Evolutionary conservation across 1,284 basidiomycete species (phyloP).

Genomic region (Fomitopsis schrenkii): DNA sequence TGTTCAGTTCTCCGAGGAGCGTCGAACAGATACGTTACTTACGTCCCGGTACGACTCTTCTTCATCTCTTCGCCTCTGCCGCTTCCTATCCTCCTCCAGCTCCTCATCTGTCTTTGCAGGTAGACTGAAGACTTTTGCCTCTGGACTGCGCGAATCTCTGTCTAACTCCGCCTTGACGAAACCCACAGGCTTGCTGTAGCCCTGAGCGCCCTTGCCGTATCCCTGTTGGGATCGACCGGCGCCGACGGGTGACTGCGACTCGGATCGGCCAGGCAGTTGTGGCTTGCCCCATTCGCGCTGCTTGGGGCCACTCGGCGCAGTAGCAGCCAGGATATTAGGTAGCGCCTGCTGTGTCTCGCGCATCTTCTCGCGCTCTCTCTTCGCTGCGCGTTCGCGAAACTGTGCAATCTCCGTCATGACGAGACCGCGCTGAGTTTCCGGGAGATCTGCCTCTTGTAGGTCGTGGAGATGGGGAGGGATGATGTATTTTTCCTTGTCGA

Average conservation of each 20-base stretch:
- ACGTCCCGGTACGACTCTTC: slow-evolving; percentile 84
- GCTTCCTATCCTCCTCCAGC: slow-evolving; percentile 73
- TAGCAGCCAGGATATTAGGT: slow-evolving; percentile 35
- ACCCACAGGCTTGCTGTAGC: slow-evolving; percentile 70
- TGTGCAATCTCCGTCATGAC: slow-evolving; percentile 95
- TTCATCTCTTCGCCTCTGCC: slow-evolving; percentile 69
- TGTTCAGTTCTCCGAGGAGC: slow-evolving; percentile 2
- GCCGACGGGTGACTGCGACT: slow-evolving; percentile 2
- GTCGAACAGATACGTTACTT: slow-evolving; percentile 64
- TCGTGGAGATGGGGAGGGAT: slow-evolving; percentile 95
- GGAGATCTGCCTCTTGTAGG: slow-evolving; percentile 90
- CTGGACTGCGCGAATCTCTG: slow-evolving; percentile 31
- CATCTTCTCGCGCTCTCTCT: slow-evolving; percentile 82
- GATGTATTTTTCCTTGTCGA: slow-evolving; percentile 77
- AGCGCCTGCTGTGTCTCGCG: slow-evolving; percentile 63
- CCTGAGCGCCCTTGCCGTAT: slow-evolving; percentile 31
- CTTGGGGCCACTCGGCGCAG: slow-evolving; percentile 63
- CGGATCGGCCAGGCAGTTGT: slow-evolving; percentile 35
- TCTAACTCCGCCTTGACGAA: slow-evolving; percentile 72
- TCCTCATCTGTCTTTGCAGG: slow-evolving; percentile 79
- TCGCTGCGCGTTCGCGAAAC: slow-evolving; percentile 85
- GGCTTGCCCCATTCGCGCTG: slow-evolving; percentile 73
- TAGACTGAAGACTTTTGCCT: slow-evolving; percentile 32
- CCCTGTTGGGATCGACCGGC: slow-evolving; percentile 8
- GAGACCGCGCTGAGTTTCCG: slow-evolving; percentile 90